These are phyloP conservation scores for Hypomyces perniciosus DNA, from an alignment of 2,329 filamentous ascomycete genomes.

Conservation along the genomic window DNA sequence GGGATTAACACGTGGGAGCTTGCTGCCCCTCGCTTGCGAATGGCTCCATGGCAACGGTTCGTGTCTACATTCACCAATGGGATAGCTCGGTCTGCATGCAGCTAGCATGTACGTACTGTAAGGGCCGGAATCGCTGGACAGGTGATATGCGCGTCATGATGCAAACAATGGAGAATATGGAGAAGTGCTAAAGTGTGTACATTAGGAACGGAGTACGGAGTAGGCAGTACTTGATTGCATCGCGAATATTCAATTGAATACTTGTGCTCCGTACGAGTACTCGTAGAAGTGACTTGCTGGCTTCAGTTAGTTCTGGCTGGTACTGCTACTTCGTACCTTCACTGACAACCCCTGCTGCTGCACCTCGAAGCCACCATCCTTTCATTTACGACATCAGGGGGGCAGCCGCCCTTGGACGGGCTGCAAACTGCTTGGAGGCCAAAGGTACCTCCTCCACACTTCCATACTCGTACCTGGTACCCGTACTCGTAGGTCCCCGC, in stretches of 20 bases:
- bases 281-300: background rate
- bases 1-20: too few relatives aligned
- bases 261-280: too few relatives aligned
- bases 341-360: background rate
- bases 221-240: too few relatives aligned
- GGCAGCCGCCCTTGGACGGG: background rate
- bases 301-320: background rate
- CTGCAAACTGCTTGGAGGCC: background rate
- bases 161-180: background rate
- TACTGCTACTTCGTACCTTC: background rate
- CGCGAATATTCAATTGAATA: too few relatives aligned
- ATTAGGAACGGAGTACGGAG: too few relatives aligned
- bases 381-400: background rate
- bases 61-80: constrained; percentile 8
- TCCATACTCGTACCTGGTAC: too few relatives aligned
- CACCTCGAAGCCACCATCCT: background rate
- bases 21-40: background rate
- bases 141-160: background rate
- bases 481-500: too few relatives aligned
- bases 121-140: too few relatives aligned
- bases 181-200: background rate
- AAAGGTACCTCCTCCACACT: too few relatives aligned
- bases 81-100: background rate
- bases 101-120: background rate
- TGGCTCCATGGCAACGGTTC: constrained; percentile 12